Conservation (phyloP, 2,329 filamentous ascomycete species). For the Apiospora marii region DNA sequence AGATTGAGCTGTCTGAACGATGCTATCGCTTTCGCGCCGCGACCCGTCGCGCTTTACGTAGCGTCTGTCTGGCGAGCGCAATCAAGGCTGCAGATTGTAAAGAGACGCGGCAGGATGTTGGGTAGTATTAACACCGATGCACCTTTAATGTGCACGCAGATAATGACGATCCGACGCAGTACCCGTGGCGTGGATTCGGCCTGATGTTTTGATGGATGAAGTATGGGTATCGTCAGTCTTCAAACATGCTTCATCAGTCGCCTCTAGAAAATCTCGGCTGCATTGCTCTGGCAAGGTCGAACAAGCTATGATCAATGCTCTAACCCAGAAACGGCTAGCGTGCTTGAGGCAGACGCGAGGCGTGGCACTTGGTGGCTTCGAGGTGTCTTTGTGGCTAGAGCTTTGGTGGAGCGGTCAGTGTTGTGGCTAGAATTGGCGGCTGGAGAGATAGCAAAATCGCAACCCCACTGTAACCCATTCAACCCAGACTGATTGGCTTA, state of each 20-base stretch:
- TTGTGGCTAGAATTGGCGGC: slow-evolving; percentile 16
- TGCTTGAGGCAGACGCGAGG: background rate
- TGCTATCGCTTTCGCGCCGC: slow-evolving; percentile 44
- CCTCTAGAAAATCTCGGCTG: slow-evolving; percentile 20
- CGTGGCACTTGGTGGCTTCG: background rate
- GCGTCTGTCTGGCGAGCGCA: slow-evolving; percentile 33
- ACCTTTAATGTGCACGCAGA: slow-evolving; percentile 1
- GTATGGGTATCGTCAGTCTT: slow-evolving; percentile 15
- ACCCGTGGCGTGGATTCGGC: background rate
- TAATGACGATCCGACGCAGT: background rate
- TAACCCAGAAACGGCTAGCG: background rate
- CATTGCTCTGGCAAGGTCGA: slow-evolving; percentile 8
- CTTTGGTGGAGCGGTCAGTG: background rate
- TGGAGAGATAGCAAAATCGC: background rate
- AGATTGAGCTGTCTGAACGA: slow-evolving; percentile 33
- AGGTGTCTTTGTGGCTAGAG: background rate
- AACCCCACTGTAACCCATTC: background rate
- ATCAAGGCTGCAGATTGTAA: slow-evolving; percentile 26
- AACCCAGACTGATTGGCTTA: slow-evolving; percentile 2
- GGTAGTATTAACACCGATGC: slow-evolving; percentile 6
- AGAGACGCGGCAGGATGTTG: background rate
- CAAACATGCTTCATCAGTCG: slow-evolving; percentile 17
- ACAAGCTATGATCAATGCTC: background rate
- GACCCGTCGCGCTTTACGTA: slow-evolving; percentile 39
- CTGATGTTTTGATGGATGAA: slow-evolving; percentile 21